Base-by-base conservation (phyloP, 192 early-diverging fungal species). In the Coemansia sp. region DNA sequence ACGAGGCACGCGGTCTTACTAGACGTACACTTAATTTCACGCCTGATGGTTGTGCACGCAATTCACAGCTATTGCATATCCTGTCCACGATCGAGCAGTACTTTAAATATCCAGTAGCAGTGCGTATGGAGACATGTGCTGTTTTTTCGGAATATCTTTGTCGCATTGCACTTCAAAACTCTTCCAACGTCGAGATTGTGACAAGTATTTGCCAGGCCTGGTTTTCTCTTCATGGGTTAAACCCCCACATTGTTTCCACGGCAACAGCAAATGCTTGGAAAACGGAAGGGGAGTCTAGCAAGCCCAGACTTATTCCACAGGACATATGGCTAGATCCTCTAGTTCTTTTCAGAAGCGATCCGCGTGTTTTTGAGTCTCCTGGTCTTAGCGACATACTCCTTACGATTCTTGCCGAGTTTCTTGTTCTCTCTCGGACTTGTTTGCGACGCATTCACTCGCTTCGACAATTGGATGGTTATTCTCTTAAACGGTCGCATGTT, bases 261-360 rank as follows among this genome's bases (percentile, higher is more conserved):
- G 67, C 69, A 1, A 78, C 76, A 1, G 69, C 64, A 8, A 78
- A 79, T 21, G 64, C 68, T 10, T 85, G 79, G 79, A 62, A 72
- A 18, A 56, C 64, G 12, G 56, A 23, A 9, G 41, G 47, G 5
- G 81, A 72, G 61, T 37, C 49, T n/a, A 64, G 64, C 23, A 72
- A 78, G 68, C 71, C 81, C 9, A 67, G 60, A 19, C 53, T 76
- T 16, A 57, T 63, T 19, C 53, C 69, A 21, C 84, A 85, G 66
- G 84, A 85, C 60, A 58, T 85, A 6, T 85, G 84, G 75, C 73
- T 87, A 40, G 81, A 89, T 40, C 89, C 89, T 12, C 59, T 88
- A 10, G 62, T 85, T 10, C 16, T 91, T 18, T 86, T 91, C 18
- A 76, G 84, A 40, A 72, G 74, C 50, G 87, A 89, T 70, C 19